Percentiles rank a stretch among this genome's conserved stretches.
Evolutionary conservation across 164 flowering plant genomes (phyloP).

Genomic region (Annona squamosa): DNA sequence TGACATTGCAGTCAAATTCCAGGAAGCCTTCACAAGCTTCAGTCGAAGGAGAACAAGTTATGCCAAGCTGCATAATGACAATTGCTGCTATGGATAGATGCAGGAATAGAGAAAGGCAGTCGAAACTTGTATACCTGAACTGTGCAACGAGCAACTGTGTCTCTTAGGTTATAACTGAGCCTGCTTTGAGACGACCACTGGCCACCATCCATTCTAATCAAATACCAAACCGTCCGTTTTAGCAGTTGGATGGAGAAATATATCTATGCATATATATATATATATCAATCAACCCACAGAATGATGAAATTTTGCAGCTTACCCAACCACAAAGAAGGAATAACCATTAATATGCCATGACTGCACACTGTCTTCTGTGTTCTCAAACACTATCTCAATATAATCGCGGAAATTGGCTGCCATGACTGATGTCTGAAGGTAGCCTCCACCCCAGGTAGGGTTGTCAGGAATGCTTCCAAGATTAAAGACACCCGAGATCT

Average conservation of each 20-base stretch:
- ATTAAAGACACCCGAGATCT: slow-evolving; percentile 57
- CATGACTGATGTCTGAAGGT: slow-evolving; percentile 82
- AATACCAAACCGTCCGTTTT: slow-evolving; percentile 6
- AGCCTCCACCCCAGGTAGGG: slow-evolving; percentile 56
- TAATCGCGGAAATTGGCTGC: slow-evolving; percentile 65
- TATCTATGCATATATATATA: background rate
- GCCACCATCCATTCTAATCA: slow-evolving; percentile 83
- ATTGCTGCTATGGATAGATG: background rate
- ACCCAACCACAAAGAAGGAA: slow-evolving; percentile 78
- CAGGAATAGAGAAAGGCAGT: background rate
- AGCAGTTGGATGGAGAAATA: slow-evolving; percentile 1
- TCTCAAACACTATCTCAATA: slow-evolving; percentile 64
- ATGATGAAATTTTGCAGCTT: slow-evolving; percentile 7
- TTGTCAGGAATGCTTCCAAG: slow-evolving; percentile 58
- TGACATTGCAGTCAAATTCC: no score
- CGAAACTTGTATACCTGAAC: slow-evolving; percentile 45
- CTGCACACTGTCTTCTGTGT: slow-evolving; percentile 59
- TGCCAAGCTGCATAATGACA: background rate
- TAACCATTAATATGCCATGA: slow-evolving; percentile 86
- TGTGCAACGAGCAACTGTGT: slow-evolving; percentile 66
- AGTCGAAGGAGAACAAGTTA: no score
- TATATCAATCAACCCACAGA: background rate
- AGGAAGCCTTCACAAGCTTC: no score
- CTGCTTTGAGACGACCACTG: slow-evolving; percentile 66
- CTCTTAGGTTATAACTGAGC: slow-evolving; percentile 60